These are phyloP conservation scores for Epichloe bromicola DNA, from an alignment of 2,329 filamentous ascomycete genomes.

Conservation along the genomic window DNA sequence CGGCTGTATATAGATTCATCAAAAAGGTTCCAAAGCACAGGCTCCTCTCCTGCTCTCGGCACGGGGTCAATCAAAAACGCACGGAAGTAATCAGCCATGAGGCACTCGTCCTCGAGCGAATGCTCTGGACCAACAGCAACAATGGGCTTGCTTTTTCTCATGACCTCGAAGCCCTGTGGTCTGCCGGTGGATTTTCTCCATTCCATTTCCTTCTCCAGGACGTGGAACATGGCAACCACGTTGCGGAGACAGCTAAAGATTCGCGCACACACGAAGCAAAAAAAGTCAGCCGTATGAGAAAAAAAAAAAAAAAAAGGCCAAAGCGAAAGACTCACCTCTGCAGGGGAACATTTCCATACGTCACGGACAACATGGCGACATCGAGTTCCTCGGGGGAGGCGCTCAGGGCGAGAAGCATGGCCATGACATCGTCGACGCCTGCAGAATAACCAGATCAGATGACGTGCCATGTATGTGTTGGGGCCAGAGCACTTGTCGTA, in stretches of 20 bases:
- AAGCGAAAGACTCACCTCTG: conserved; percentile 44
- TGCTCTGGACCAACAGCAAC: conserved; percentile 80
- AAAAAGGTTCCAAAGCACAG: neutral
- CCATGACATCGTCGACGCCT: conserved; percentile 84
- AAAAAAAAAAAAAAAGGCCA: neutral
- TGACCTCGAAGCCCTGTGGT: conserved; percentile 56
- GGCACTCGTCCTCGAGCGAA: conserved; percentile 68
- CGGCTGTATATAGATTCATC: too few relatives aligned
- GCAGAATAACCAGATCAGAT: neutral
- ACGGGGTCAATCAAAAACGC: conserved; percentile 17
- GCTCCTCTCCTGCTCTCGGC: neutral
- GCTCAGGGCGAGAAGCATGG: conserved; percentile 74
- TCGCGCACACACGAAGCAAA: neutral
- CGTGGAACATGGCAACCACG: conserved; percentile 78
- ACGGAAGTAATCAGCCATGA: conserved; percentile 85
- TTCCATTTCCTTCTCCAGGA: conserved; percentile 75
- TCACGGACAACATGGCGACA: conserved; percentile 72
- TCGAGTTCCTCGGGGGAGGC: conserved; percentile 77
- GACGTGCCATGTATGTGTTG: conserved; percentile 5
- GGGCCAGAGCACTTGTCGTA: conserved; percentile 20
- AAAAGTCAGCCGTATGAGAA: neutral
- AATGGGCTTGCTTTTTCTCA: conserved; percentile 63
- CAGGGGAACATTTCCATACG: conserved; percentile 86
- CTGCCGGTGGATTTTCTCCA: conserved; percentile 64
- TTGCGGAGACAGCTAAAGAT: conserved; percentile 67